These are phyloP conservation scores for Eragrostis nindensis DNA, from an alignment of 176 grass and related monocot genomes.

Conservation along the genomic window DNA sequence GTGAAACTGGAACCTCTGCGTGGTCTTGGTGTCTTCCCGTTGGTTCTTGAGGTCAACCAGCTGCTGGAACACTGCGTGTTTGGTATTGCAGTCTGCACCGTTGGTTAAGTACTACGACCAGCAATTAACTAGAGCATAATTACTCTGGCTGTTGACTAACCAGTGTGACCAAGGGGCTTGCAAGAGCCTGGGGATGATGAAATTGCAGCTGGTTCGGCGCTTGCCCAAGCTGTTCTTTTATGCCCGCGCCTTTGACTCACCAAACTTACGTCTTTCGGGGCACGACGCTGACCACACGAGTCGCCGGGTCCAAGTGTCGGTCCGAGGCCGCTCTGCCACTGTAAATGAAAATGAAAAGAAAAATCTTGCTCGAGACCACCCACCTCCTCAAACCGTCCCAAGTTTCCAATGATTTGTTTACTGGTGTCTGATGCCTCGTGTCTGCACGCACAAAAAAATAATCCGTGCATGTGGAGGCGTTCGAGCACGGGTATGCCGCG, in stretches of 20 bases:
- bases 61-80: not conserved
- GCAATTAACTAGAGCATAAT: not conserved
- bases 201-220: conserved; percentile 48
- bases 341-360: not conserved
- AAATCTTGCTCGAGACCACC: not conserved
- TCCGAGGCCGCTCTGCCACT: not conserved
- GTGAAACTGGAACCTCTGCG: not conserved
- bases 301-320: not conserved
- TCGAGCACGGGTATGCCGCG: conserved; percentile 32
- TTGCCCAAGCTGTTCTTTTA: conserved; percentile 42
- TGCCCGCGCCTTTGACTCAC: conserved; percentile 28
- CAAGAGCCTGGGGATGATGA: conserved; percentile 15
- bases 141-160: conserved; percentile 23
- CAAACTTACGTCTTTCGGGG: conserved; percentile 21
- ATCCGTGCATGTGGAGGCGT: conserved; percentile 22
- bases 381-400: conserved; percentile 6
- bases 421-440: not conserved
- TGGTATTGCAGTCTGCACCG: conserved; percentile 4
- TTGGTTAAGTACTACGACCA: not conserved
- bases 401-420: conserved; percentile 37
- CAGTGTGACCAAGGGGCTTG: conserved; percentile 10
- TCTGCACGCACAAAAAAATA: not conserved
- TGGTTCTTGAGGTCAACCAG: conserved; percentile 29
- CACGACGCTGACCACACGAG: conserved; percentile 11
- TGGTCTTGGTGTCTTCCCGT: not conserved